Percentiles rank a stretch among this genome's conserved stretches.
Conservation (phyloP, 352 stramenopile genomes). For the Globisporangium barbulae region DNA sequence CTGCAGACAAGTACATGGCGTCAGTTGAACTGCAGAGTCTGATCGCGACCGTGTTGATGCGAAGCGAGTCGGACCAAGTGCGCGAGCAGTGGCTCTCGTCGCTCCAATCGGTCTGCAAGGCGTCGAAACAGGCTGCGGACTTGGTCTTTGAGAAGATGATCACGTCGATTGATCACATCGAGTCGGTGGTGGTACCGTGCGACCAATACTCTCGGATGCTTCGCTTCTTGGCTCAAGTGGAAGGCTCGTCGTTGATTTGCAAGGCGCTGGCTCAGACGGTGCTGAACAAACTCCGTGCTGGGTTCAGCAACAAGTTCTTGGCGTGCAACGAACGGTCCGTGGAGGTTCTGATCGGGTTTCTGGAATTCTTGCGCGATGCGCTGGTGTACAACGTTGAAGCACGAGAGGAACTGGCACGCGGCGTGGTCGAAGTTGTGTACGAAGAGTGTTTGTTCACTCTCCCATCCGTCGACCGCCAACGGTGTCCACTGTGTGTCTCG, state of each 20-base stretch:
- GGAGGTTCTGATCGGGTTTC: conserved; percentile 69
- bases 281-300: conserved; percentile 53
- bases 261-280: conserved; percentile 49
- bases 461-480: conserved; percentile 54
- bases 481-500: conserved; percentile 71
- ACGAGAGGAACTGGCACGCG: conserved; percentile 44
- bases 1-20: conserved; percentile 65
- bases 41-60: conserved; percentile 57
- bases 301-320: conserved; percentile 81
- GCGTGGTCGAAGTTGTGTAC: conserved; percentile 81
- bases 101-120: conserved; percentile 67
- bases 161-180: conserved; percentile 56
- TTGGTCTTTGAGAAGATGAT: conserved; percentile 72
- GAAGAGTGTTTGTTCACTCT: conserved; percentile 84
- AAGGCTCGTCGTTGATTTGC: conserved; percentile 45
- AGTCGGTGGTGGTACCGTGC: conserved; percentile 52
- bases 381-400: conserved; percentile 51
- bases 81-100: conserved; percentile 85
- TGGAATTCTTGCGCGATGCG: conserved; percentile 78
- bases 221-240: conserved; percentile 63
- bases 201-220: conserved; percentile 76
- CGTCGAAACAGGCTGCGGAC: conserved; percentile 33
- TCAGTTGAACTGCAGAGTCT: conserved; percentile 36
- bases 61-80: conserved; percentile 68
- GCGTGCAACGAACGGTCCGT: conserved; percentile 62